Base-by-base conservation (phyloP, 441 rosid genomes). In the Gossypium laxum region DNA sequence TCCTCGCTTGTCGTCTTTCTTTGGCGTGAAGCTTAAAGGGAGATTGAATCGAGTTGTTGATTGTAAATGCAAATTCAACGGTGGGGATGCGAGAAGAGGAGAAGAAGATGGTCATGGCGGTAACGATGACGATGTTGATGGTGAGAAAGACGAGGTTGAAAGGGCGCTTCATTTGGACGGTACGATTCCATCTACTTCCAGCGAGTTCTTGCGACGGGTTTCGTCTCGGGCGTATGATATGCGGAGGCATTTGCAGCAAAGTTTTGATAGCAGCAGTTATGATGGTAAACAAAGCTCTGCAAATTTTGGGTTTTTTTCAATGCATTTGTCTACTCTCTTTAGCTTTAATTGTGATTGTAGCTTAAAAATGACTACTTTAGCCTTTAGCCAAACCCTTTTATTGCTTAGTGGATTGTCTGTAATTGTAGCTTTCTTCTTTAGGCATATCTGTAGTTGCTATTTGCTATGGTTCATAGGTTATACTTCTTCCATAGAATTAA, bases 191-290 rank as follows among this genome's bases (percentile, higher is more conserved):
- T 88, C 96, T 43, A 88, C 87, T 19, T 88, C 96, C 7, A 80
- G 84, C 58, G 98, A 90, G 87, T 91, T 91, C 67, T 85, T 94
- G 56, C 87, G 86, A 84, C 85, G 74, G 75, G 96, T 91, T 1
- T 91, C 98, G 1, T 94, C 98, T 26, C 96, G 98, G 75, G 98
- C 98, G 69, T 94, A 94, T 62, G 96, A 86, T 73, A 94, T 94
- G 91, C 93, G 98, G 54, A 84, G 97, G 74, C 86, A 90, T 79
- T 78, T 94, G 32, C 91, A 94, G n/a, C 96, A 91, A 79, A 79
- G 86, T 18, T 87, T 94, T 67, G 97, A 94, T 71, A 82, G 82
- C 80, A 87, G 90, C 83, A 94, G 96, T 86, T 91, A 91, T 66
- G 98, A 94, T 30, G 96, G 98, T 93, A 71, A 56, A 18, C 41